Conservation (phyloP, 2,329 filamentous ascomycete genomes). For the Tolypocladium pustulatum region DNA sequence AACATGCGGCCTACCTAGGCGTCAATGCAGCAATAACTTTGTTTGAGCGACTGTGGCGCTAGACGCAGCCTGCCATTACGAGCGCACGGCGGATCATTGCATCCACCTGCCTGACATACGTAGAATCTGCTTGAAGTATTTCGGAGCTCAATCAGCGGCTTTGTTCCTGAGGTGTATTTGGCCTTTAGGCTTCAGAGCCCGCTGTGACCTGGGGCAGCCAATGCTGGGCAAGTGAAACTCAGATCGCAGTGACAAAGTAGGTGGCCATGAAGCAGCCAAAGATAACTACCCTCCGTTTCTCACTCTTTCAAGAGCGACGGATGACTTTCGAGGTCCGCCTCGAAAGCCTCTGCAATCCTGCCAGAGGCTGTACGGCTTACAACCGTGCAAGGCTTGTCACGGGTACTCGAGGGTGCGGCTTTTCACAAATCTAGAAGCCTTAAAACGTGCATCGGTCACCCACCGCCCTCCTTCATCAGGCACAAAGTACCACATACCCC, state of each 20-base stretch:
- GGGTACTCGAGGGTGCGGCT: conserved; percentile 1
- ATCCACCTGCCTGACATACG: not conserved
- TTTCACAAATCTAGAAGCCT: conserved; percentile 8
- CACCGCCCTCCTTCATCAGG: conserved; percentile 7
- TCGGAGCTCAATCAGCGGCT: not conserved
- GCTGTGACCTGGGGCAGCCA: not conserved
- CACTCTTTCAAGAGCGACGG: not conserved
- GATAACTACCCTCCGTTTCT: not conserved
- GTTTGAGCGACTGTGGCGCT: not conserved
- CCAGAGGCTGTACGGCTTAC: not conserved
- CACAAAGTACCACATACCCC: conserved; percentile 6
- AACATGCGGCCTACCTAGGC: not conserved
- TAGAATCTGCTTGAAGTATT: not conserved
- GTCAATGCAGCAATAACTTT: not conserved
- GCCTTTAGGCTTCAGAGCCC: too few relatives aligned
- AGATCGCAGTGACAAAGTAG: not conserved
- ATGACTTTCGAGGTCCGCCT: not conserved
- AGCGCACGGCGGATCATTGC: not conserved
- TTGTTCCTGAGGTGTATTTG: not conserved
- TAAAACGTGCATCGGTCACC: conserved; percentile 5
- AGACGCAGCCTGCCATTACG: not conserved
- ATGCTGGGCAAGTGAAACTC: not conserved
- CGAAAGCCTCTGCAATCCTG: not conserved
- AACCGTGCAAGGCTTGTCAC: not conserved
- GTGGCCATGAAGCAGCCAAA: not conserved